These are phyloP conservation scores for Botrytis medusae DNA, from an alignment of 2,329 filamentous ascomycete genomes.

Conservation along the genomic window DNA sequence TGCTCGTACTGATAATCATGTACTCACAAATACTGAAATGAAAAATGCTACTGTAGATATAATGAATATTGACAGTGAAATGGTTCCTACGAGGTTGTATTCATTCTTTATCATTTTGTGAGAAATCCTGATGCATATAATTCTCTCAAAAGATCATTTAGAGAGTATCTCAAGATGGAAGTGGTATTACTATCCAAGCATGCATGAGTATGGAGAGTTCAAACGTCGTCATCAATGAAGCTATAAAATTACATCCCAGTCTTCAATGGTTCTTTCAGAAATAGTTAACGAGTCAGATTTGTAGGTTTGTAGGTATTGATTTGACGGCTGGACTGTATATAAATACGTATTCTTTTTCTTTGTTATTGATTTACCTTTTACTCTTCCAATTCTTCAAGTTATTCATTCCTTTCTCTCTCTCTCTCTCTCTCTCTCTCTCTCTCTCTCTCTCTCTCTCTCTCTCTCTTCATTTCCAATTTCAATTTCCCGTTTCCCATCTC, in stretches of 20 bases:
- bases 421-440: too few relatives aligned
- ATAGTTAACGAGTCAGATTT: neutral
- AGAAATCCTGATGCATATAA: neutral
- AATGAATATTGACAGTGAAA: neutral
- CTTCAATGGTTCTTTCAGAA: neutral
- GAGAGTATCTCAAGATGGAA: neutral
- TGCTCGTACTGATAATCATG: neutral
- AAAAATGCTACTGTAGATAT: neutral
- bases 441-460: too few relatives aligned
- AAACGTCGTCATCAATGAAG: neutral
- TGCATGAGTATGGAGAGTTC: neutral
- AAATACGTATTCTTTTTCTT: too few relatives aligned
- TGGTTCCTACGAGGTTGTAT: neutral
- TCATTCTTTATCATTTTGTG: neutral
- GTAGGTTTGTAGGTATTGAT: neutral
- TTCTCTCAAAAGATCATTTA: neutral
- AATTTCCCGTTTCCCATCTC: too few relatives aligned
- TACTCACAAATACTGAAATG: neutral
- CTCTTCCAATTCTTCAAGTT: too few relatives aligned
- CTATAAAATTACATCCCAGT: neutral
- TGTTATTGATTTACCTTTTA: neutral
- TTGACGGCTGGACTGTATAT: too few relatives aligned
- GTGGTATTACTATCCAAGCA: neutral
- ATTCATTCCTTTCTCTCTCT: too few relatives aligned
- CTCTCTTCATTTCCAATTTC: too few relatives aligned